Conservation (phyloP, 2,329 filamentous ascomycete species). For the Trichophyton benhamiae region DNA sequence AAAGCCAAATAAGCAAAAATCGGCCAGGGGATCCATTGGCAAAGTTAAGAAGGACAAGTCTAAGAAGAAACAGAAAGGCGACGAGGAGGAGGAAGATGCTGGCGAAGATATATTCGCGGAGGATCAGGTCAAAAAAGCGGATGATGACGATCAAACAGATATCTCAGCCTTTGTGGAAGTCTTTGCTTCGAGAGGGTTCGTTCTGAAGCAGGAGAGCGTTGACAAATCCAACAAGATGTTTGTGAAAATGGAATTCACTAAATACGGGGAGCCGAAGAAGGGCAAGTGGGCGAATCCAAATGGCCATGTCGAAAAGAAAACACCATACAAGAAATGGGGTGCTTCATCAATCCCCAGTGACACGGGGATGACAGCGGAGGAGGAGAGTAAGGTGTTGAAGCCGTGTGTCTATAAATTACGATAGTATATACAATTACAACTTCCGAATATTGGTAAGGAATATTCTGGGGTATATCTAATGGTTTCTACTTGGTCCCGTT, state of each 20-base stretch:
- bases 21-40: slow-evolving; percentile 9
- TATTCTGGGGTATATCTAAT: too few relatives aligned
- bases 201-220: slow-evolving; percentile 60
- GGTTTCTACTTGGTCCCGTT: too few relatives aligned
- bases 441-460: background rate
- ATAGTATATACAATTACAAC: slow-evolving; percentile 28
- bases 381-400: slow-evolving; percentile 65
- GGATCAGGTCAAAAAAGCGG: slow-evolving; percentile 46
- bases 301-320: background rate
- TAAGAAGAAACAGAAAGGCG: slow-evolving; percentile 32
- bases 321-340: slow-evolving; percentile 41
- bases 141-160: slow-evolving; percentile 62
- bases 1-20: slow-evolving; percentile 38
- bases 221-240: slow-evolving; percentile 96
- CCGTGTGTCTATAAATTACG: slow-evolving; percentile 93
- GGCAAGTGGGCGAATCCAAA: slow-evolving; percentile 50
- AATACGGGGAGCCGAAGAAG: slow-evolving; percentile 59
- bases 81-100: slow-evolving; percentile 40
- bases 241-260: slow-evolving; percentile 90
- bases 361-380: slow-evolving; percentile 45
- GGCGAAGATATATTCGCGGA: slow-evolving; percentile 47
- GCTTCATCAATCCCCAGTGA: slow-evolving; percentile 43
- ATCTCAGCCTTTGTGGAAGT: slow-evolving; percentile 78
- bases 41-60: slow-evolving; percentile 38
- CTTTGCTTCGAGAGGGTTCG: slow-evolving; percentile 66